Conservation (phyloP, 306 rosid genomes). For the Inga oerstediana region DNA sequence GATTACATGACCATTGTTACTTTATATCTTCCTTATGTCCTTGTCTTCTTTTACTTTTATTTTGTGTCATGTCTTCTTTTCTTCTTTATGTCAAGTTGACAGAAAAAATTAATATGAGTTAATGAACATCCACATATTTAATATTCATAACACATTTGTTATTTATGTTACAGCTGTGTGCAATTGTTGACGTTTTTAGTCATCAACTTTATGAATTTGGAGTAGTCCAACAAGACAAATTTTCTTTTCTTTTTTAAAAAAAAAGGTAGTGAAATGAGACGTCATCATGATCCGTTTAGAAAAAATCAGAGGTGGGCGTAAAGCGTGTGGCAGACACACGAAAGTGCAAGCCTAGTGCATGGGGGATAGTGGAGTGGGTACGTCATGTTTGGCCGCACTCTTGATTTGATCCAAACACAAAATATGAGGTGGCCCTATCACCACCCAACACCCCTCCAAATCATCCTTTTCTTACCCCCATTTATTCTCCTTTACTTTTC, state of each 20-base stretch:
- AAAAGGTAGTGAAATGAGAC: not conserved
- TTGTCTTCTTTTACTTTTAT: too few relatives aligned
- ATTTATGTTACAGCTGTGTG: too few relatives aligned
- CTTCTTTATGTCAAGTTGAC: too few relatives aligned
- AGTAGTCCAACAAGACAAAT: not conserved
- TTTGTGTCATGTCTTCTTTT: too few relatives aligned
- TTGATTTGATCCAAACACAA: not conserved
- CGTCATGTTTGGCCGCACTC: not conserved
- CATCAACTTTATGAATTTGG: not conserved
- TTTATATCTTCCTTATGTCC: too few relatives aligned
- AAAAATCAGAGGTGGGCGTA: not conserved
- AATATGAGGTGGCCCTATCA: not conserved
- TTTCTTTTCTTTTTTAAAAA: too few relatives aligned
- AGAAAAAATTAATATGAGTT: too few relatives aligned
- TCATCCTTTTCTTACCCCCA: not conserved
- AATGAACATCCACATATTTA: too few relatives aligned
- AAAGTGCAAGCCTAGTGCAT: not conserved
- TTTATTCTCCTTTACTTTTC: too few relatives aligned
- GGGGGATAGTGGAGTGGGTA: not conserved
- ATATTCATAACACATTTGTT: too few relatives aligned
- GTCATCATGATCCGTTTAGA: not conserved
- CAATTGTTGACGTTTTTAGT: too few relatives aligned
- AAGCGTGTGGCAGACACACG: not conserved
- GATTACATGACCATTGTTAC: too few relatives aligned
- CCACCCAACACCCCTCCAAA: not conserved